These are phyloP conservation scores for Podaxis mareebaensis DNA, from an alignment of 768 basidiomycete genomes.

Conservation along the genomic window DNA sequence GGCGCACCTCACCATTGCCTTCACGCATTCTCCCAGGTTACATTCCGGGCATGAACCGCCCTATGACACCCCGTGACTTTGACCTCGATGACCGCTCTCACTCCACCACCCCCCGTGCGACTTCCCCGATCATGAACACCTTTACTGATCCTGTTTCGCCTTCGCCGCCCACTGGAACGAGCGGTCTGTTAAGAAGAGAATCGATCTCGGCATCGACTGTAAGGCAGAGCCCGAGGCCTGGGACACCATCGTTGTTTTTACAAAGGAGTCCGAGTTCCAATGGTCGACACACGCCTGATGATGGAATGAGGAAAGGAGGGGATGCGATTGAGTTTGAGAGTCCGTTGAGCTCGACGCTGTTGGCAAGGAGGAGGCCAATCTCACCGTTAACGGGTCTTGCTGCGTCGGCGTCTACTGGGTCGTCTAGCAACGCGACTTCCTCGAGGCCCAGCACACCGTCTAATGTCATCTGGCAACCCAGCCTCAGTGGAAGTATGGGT, in stretches of 20 bases:
- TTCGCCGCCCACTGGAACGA: constrained; percentile 31
- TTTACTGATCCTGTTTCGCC: constrained; percentile 30
- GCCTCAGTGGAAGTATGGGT: constrained; percentile 20
- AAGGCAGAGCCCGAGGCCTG: constrained; percentile 44
- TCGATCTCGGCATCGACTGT: constrained; percentile 52
- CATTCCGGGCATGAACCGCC: constrained; percentile 87
- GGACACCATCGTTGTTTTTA: constrained; percentile 58
- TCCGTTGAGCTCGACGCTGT: constrained; percentile 50
- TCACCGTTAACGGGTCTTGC: constrained; percentile 59
- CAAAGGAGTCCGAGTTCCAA: constrained; percentile 52
- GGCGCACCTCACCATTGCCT: constrained; percentile 62
- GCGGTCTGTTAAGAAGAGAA: constrained; percentile 48
- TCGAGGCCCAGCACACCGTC: constrained; percentile 72
- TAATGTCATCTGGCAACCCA: constrained; percentile 68
- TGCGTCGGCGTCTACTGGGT: constrained; percentile 20
- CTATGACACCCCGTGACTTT: constrained; percentile 84
- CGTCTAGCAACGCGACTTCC: constrained; percentile 2
- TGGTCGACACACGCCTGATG: constrained; percentile 67
- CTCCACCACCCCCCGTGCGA: constrained; percentile 80
- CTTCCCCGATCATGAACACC: constrained; percentile 52
- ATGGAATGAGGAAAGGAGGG: constrained; percentile 33
- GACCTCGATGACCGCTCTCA: constrained; percentile 69
- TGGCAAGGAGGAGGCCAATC: constrained; percentile 63
- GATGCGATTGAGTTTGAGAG: constrained; percentile 46
- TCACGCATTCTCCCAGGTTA: constrained; percentile 75